These are phyloP conservation scores for Aspergillus viridinutans DNA, from an alignment of 2,329 filamentous ascomycete species.

Conservation along the genomic window DNA sequence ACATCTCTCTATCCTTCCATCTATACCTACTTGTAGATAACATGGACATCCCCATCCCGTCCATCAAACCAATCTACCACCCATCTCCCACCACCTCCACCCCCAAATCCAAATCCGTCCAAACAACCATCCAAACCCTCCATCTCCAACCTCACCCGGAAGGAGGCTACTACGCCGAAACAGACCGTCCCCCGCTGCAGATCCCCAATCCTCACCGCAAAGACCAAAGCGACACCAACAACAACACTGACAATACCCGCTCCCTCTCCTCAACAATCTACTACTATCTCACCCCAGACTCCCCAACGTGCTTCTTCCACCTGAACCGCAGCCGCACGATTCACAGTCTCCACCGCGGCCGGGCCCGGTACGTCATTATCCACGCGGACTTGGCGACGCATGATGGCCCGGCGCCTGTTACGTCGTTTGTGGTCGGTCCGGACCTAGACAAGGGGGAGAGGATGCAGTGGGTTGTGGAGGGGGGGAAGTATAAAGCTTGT, in stretches of 20 bases:
- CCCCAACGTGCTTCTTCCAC: slow-evolving; percentile 59
- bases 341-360: slow-evolving; percentile 61
- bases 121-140: slow-evolving; percentile 43
- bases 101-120: slow-evolving; percentile 16
- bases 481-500: slow-evolving; percentile 63
- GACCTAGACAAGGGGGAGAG: slow-evolving; percentile 56
- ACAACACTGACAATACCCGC: slow-evolving; percentile 34
- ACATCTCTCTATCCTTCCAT: too few relatives aligned
- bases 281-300: slow-evolving; percentile 58
- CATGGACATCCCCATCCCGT: not conserved
- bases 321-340: slow-evolving; percentile 59
- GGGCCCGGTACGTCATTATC: slow-evolving; percentile 62
- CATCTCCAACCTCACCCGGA: slow-evolving; percentile 55
- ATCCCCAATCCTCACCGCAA: slow-evolving; percentile 50
- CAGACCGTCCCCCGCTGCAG: slow-evolving; percentile 50
- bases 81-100: slow-evolving; percentile 6
- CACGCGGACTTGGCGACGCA: slow-evolving; percentile 48
- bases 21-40: too few relatives aligned
- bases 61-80: slow-evolving; percentile 10
- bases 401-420: slow-evolving; percentile 47
- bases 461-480: slow-evolving; percentile 66
- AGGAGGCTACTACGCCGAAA: slow-evolving; percentile 62
- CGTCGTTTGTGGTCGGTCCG: slow-evolving; percentile 61
- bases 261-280: slow-evolving; percentile 59
- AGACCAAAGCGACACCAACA: not conserved